Conservation (phyloP, 1,139 yeast genomes). For the Kurtzmaniella natalensis region DNA sequence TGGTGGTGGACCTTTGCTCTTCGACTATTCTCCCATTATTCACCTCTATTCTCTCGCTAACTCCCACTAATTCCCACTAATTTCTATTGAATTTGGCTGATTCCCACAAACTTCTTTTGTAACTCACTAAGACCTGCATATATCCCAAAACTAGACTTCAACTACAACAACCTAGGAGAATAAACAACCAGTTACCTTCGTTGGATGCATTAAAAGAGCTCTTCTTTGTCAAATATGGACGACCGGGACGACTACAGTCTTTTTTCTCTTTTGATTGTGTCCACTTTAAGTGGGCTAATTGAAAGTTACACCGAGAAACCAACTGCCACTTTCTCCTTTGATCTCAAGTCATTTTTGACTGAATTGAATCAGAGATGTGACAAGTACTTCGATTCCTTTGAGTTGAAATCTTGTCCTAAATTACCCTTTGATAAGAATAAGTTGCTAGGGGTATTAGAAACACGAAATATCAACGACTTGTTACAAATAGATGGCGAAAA, state of each 20-base stretch:
- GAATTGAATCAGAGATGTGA: slow-evolving; percentile 16
- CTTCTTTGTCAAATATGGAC: no score
- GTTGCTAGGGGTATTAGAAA: slow-evolving; percentile 11
- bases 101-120: no score
- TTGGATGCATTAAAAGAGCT: no score
- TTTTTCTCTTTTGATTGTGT: slow-evolving; percentile 23
- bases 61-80: no score
- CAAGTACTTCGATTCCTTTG: slow-evolving; percentile 14
- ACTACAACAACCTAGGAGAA: no score
- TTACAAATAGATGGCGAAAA: slow-evolving; percentile 16
- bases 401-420: slow-evolving; percentile 4
- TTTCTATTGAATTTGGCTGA: no score
- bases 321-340: slow-evolving; percentile 7
- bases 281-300: slow-evolving; percentile 25
- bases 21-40: no score
- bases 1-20: no score
- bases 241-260: slow-evolving; percentile 17
- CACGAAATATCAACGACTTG: slow-evolving; percentile 15
- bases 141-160: no score
- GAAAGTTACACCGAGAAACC: slow-evolving; percentile 14
- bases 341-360: slow-evolving; percentile 15
- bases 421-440: slow-evolving; percentile 9
- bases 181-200: no score
- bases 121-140: no score
- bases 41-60: no score